phyloP scores from a whole-genome alignment of 495 filamentous ascomycete species.

The Penicilliopsis zonata region DNA sequence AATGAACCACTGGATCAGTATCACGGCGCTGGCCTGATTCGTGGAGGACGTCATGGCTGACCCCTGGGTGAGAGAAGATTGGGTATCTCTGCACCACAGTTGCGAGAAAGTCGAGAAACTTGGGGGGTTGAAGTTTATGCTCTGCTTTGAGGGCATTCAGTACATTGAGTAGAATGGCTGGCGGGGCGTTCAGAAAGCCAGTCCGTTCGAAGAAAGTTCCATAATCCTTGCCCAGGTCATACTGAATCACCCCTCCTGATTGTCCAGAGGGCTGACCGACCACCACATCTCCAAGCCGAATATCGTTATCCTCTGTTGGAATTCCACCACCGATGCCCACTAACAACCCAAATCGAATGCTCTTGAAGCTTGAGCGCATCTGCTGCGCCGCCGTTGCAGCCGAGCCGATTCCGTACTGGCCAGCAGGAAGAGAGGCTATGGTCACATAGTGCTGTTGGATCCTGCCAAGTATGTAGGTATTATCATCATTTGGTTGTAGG shows the following conservation, averaged over 20 bases:
- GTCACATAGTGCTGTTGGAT: constrained; percentile 20
- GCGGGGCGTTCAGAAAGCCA: constrained; percentile 20
- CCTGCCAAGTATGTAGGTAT: constrained; percentile 19
- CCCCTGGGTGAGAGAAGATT: constrained; percentile 9
- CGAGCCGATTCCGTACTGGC: constrained; percentile 13
- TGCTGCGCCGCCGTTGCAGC: constrained; percentile 13
- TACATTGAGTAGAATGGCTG: constrained; percentile 13
- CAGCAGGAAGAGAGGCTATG: constrained; percentile 16
- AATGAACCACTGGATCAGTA: constrained; percentile 12
- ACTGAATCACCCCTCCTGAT: constrained; percentile 20
- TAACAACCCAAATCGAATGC: constrained; percentile 15
- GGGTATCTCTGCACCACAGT: no score
- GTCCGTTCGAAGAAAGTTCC: constrained; percentile 18
- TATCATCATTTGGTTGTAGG: constrained; percentile 9
- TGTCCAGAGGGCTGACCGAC: constrained; percentile 14
- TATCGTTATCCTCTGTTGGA: constrained; percentile 10
- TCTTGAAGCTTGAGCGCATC: constrained; percentile 11
- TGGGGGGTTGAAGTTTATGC: constrained; percentile 7
- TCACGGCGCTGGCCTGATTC: constrained; percentile 3
- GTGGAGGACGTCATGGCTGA: constrained; percentile 18
- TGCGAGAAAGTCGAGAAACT: constrained; percentile 7
- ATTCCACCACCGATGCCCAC: constrained; percentile 26
- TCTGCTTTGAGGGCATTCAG: no score
- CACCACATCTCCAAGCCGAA: constrained; percentile 26
- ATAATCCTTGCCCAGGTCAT: constrained; percentile 24